These are phyloP conservation scores for Gracilaria domingensis DNA, from an alignment of 23 red algal genomes.

Conservation along the genomic window DNA sequence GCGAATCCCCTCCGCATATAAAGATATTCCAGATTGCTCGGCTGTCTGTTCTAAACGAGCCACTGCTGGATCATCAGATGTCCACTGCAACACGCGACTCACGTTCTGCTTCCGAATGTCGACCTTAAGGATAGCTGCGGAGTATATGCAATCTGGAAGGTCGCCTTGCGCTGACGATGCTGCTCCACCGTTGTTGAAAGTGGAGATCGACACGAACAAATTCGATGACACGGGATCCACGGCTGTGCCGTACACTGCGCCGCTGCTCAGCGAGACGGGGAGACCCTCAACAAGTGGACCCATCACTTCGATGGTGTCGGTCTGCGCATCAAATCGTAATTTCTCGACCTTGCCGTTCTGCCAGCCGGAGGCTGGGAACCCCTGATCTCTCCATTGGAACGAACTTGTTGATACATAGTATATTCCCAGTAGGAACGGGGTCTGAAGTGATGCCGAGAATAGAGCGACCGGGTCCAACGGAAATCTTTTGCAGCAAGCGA, in stretches of 20 bases:
- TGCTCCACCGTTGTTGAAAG: slow-evolving; percentile 32
- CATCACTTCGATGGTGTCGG: no score
- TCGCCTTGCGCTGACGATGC: background rate
- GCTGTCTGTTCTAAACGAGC: background rate
- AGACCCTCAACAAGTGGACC: no score
- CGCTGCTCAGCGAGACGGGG: background rate
- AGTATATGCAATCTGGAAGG: slow-evolving; percentile 18
- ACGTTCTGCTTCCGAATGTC: background rate
- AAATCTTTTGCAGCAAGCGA: background rate
- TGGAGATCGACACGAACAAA: background rate
- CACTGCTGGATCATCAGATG: background rate
- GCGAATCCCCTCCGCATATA: no score
- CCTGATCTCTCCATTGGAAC: background rate
- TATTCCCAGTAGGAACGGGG: background rate
- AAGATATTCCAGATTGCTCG: no score
- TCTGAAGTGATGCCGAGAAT: slow-evolving; percentile 18
- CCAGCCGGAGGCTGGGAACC: no score
- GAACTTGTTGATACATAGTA: slow-evolving; percentile 20
- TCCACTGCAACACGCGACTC: background rate
- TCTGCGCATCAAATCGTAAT: no score
- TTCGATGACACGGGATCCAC: slow-evolving; percentile 19
- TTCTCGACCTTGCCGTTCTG: no score
- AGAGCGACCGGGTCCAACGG: slow-evolving; percentile 1
- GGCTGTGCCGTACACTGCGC: slow-evolving; percentile 1
- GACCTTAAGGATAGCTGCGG: background rate